Base-by-base conservation (phyloP, 2,329 filamentous ascomycete species). In the Microdochium trichocladiopsis region DNA sequence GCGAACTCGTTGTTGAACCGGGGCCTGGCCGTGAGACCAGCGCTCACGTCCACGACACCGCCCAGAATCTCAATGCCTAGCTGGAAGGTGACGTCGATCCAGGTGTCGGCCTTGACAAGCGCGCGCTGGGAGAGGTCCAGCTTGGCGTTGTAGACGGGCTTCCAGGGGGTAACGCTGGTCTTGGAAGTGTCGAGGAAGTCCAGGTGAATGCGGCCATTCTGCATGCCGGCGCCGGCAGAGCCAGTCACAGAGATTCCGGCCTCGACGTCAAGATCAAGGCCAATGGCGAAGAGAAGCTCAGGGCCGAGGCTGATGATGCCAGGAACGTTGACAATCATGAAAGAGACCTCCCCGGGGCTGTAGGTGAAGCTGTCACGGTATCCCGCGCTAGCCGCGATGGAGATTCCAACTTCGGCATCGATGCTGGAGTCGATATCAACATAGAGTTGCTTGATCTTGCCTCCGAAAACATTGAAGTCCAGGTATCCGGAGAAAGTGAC, bases 91-190 rank as follows among this genome's bases (percentile, higher is more conserved):
- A 56, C 54, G 25, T 62, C 56, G 47, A 60, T 50, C 50, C 57
- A 64, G 16, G 63, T 58, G 51, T 60, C 59, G 8, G 62, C 57
- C 4, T 43, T 52, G n/a, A 57, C 55, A 16, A 47, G 33, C 3
- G 57, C 60, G 51, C 56, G 53, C 55, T 63, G 51, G 0, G 52
- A 59, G 24, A 67, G 55, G 23, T 56, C 57, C n/a, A 69, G 53
- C 11, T 56, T 58, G 6, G 63, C 67, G 3, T 53, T 55, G 55
- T 69, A 69, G 16, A 69, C 58, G 1, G 66, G 66, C 43, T 69
- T 58, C 55, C 24, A 60, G 43, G 54, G 50, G 1, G 58, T 54
- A 12, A 67, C 53, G 12, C 49, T 53, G 9, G 61, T 63, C 11
- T 59, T 51, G 1, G 60, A 60, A 2, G 52, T 53, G 51, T 70